A percentile compares a stretch with the other conserved stretches of the same genome.
Evolutionary conservation across 2,329 filamentous ascomycete species (phyloP).

Genomic region (Leptographium galeiforme): DNA sequence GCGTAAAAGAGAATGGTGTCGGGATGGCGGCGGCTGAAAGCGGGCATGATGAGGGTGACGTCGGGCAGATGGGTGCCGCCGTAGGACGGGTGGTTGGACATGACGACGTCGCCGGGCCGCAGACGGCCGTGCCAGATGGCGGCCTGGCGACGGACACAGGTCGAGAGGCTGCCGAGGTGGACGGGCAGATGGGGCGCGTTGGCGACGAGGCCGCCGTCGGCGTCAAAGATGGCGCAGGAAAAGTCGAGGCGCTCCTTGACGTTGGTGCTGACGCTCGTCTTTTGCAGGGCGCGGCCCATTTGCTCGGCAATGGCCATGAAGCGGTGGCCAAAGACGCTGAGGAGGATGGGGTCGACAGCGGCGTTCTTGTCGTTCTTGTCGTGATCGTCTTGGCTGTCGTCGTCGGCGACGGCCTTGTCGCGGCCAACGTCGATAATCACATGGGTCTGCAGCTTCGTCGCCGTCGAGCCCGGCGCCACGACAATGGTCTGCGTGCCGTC

Average conservation of each 20-base stretch:
- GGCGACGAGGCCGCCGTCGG: conserved; percentile 59
- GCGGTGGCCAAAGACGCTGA: conserved; percentile 62
- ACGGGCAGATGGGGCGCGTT: conserved; percentile 71
- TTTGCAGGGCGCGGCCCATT: conserved; percentile 67
- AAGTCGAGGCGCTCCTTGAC: conserved; percentile 75
- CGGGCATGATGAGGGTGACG: conserved; percentile 68
- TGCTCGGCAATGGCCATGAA: conserved; percentile 53
- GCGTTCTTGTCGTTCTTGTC: conserved; percentile 14
- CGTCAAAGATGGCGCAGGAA: conserved; percentile 68
- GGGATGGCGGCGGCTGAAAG: conserved; percentile 46
- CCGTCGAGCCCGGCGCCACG: conserved; percentile 49
- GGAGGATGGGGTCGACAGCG: conserved; percentile 51
- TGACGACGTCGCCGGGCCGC: conserved; percentile 55
- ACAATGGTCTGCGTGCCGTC: conserved; percentile 59
- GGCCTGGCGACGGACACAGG: conserved; percentile 63
- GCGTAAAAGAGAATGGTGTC: conserved; percentile 64
- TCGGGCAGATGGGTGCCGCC: conserved; percentile 78
- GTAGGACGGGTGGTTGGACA: conserved; percentile 72
- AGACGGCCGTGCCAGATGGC: conserved; percentile 41
- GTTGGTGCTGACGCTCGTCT: conserved; percentile 68
- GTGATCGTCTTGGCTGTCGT: not conserved
- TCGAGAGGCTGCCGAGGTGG: conserved; percentile 72
- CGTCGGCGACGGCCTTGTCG: not conserved
- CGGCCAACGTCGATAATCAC: conserved; percentile 46
- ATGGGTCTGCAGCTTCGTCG: conserved; percentile 52